phyloP scores from a whole-genome alignment of 495 filamentous ascomycete species.

The Geopyxis carbonaria region DNA sequence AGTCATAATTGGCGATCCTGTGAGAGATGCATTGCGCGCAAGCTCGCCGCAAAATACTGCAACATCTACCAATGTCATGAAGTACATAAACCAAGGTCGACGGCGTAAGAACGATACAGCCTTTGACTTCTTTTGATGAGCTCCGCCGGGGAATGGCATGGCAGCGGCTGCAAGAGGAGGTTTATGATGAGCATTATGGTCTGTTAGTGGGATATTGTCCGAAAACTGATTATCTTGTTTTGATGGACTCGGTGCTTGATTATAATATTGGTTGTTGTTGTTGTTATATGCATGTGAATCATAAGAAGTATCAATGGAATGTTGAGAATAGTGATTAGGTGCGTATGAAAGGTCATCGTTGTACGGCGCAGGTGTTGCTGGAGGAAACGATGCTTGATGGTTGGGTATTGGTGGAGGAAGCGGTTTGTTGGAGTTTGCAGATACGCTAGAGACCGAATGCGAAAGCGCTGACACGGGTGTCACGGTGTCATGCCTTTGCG shows the following conservation, averaged over 20 bases:
- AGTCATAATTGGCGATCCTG: conserved; percentile 64
- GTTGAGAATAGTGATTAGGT: conserved; percentile 15
- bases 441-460: not conserved
- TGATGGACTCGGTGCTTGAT: conserved; percentile 28
- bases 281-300: conserved; percentile 22
- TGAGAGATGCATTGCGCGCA: conserved; percentile 51
- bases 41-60: conserved; percentile 83
- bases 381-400: conserved; percentile 16
- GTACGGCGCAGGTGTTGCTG: conserved; percentile 22
- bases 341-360: conserved; percentile 21
- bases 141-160: conserved; percentile 20
- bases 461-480: conserved; percentile 11
- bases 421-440: conserved; percentile 13
- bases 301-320: conserved; percentile 23
- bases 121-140: conserved; percentile 24
- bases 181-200: conserved; percentile 22
- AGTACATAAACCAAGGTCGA: conserved; percentile 63
- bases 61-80: conserved; percentile 59
- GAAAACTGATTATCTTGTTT: conserved; percentile 32
- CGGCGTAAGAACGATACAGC: conserved; percentile 21
- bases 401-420: conserved; percentile 10
- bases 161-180: conserved; percentile 27
- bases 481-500: conserved; percentile 30
- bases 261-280: not conserved
- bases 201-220: conserved; percentile 35